These are phyloP conservation scores for thale cress (Arabidopsis thaliana) DNA, from an alignment of 345 rosid genomes.

Conservation along the genomic window TAIR10.1 NC_003074.8:6522501-6523000, in stretches of 20 bases:
- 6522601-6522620: neutral
- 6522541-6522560: neutral
- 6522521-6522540: neutral
- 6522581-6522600: neutral
- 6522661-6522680: neutral
- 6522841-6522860: neutral
- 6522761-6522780: neutral
- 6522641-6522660: neutral
- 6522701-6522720: conserved; percentile 2
- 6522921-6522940: neutral
- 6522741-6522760: neutral
- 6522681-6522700: neutral
- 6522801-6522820: neutral
- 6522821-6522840: neutral
- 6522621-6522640: neutral
- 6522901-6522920: neutral
- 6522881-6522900: neutral
- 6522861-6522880: conserved; percentile 17
- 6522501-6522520: neutral
- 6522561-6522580: neutral
- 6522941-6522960: neutral
- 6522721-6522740: neutral
- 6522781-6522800: conserved; percentile 18
- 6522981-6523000: neutral
- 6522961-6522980: neutral